A percentile compares a stretch with the other conserved stretches of the same genome.
These are phyloP conservation scores for Amylocystis lapponica DNA, from an alignment of 768 basidiomycete species.

Conservation along the genomic window DNA sequence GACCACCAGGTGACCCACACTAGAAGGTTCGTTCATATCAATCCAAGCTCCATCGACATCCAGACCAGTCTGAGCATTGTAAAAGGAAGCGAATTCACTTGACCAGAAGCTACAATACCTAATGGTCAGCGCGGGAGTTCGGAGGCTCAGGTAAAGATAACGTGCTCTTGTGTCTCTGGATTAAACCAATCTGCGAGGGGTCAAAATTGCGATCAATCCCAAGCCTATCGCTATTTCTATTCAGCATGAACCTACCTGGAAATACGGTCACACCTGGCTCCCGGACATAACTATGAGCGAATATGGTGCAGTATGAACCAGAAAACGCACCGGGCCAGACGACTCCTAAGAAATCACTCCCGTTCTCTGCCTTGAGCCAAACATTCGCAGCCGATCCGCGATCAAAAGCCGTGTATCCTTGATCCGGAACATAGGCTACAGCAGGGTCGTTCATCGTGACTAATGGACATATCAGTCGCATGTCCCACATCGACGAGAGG, in stretches of 20 bases:
- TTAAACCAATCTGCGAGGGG: slow-evolving; percentile 60
- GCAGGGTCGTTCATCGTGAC: slow-evolving; percentile 76
- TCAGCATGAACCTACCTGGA: slow-evolving; percentile 35
- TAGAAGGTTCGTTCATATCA: slow-evolving; percentile 72
- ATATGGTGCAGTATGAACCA: neutral
- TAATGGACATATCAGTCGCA: slow-evolving; percentile 20
- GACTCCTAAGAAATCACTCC: slow-evolving; percentile 46
- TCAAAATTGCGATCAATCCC: neutral
- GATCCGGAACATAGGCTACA: slow-evolving; percentile 43
- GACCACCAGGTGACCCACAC: slow-evolving; percentile 37
- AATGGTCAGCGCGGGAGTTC: neutral
- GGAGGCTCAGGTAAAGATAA: slow-evolving; percentile 2
- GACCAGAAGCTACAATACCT: slow-evolving; percentile 47
- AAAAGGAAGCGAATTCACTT: slow-evolving; percentile 54
- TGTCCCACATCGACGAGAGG: too few relatives aligned
- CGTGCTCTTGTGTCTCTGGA: slow-evolving; percentile 42
- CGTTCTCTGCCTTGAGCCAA: slow-evolving; percentile 59
- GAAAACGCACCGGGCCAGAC: slow-evolving; percentile 55
- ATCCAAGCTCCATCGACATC: slow-evolving; percentile 74
- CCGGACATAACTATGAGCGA: neutral
- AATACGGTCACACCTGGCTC: slow-evolving; percentile 48
- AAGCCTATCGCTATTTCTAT: neutral
- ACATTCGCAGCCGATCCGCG: slow-evolving; percentile 48
- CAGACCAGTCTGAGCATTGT: slow-evolving; percentile 44
- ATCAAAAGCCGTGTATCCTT: slow-evolving; percentile 48